phyloP scores from a whole-genome alignment of 352 stramenopile species.

The Phytophthora macrochlamydospora region DNA sequence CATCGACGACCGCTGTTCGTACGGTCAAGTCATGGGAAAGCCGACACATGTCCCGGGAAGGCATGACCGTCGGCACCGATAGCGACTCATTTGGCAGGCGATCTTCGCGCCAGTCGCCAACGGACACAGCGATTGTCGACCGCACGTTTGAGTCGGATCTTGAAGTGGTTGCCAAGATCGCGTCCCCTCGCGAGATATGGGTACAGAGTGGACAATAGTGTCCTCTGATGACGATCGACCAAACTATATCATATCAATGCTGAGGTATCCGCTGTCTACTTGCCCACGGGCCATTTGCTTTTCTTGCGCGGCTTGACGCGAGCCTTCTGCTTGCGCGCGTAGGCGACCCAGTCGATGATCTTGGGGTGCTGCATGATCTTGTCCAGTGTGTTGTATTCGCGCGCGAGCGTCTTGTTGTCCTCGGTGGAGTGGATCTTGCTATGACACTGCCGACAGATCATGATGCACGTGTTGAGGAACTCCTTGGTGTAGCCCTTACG shows the following conservation, averaged over 20 bases:
- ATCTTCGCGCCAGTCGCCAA: not conserved
- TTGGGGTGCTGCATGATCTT: conserved; percentile 90
- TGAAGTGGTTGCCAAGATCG: conserved; percentile 1
- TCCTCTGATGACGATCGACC: not conserved
- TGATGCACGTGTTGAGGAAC: conserved; percentile 85
- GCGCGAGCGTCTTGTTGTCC: conserved; percentile 90
- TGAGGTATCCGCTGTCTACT: conserved; percentile 9
- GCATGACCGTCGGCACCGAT: too few relatives aligned
- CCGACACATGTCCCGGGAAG: too few relatives aligned
- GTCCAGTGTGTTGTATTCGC: conserved; percentile 92
- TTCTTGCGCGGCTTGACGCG: conserved; percentile 64
- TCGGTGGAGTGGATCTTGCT: conserved; percentile 91
- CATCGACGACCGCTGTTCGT: too few relatives aligned
- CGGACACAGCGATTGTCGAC: too few relatives aligned
- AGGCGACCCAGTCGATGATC: conserved; percentile 90
- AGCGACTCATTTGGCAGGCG: not conserved
- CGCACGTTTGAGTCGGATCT: not conserved
- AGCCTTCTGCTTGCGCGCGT: conserved; percentile 90
- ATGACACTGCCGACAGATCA: conserved; percentile 94
- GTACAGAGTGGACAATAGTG: not conserved
- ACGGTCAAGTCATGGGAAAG: too few relatives aligned
- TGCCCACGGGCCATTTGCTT: conserved; percentile 58
- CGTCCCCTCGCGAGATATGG: conserved; percentile 1
- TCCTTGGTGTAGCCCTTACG: conserved; percentile 80
- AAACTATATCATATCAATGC: too few relatives aligned